These are phyloP conservation scores for Astrothelium macrocarpum DNA, from an alignment of 495 filamentous ascomycete species.

Conservation along the genomic window DNA sequence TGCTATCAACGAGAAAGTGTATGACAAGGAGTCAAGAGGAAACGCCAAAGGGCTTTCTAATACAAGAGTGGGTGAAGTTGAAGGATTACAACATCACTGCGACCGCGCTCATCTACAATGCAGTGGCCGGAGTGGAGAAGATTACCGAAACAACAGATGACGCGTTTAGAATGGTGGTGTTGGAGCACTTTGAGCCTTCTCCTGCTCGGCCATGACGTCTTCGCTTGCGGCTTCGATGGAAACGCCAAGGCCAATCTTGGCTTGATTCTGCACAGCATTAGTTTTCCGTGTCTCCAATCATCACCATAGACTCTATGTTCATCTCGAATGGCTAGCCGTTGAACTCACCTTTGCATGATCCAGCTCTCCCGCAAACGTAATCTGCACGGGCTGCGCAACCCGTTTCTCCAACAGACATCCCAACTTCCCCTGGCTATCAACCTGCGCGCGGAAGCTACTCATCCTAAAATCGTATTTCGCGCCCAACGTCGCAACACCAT, in stretches of 20 bases:
- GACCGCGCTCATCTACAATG: not conserved
- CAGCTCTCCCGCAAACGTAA: constrained; percentile 95
- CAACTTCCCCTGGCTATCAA: constrained; percentile 89
- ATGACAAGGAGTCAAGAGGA: not conserved
- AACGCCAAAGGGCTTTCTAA: constrained; percentile 4
- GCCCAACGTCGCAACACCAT: constrained; percentile 82
- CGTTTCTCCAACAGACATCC: constrained; percentile 91
- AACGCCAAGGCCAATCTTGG: constrained; percentile 89
- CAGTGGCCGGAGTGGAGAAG: constrained; percentile 1
- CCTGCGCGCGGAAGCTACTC: constrained; percentile 87
- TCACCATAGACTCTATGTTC: not conserved
- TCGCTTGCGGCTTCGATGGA: constrained; percentile 85
- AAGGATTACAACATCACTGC: not conserved
- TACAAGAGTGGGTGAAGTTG: not conserved
- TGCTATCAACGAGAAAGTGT: not conserved
- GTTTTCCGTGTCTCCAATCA: constrained; percentile 3
- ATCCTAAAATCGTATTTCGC: constrained; percentile 97
- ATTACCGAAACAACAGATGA: not conserved
- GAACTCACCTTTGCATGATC: constrained; percentile 84
- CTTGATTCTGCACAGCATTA: constrained; percentile 58
- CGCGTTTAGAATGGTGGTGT: constrained; percentile 31
- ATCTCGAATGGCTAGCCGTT: not conserved
- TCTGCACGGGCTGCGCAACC: constrained; percentile 75
- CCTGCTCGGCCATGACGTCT: constrained; percentile 87
- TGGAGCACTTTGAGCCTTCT: constrained; percentile 40